These are phyloP conservation scores for Kazachstania africana DNA, from an alignment of 805 yeast species.

Conservation along the genomic window DNA sequence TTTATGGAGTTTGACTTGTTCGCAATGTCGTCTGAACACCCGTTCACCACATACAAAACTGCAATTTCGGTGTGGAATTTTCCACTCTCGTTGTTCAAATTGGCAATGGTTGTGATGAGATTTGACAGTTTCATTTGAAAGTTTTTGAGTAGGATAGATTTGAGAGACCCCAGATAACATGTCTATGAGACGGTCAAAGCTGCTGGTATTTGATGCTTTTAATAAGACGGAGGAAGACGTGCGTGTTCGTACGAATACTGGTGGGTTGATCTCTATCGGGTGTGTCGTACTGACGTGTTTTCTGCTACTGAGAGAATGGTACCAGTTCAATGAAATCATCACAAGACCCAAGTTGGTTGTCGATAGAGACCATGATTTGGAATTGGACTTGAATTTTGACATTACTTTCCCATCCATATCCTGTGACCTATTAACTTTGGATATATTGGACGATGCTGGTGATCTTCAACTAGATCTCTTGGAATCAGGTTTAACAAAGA, in stretches of 20 bases:
- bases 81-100: too few relatives aligned
- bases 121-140: too few relatives aligned
- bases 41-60: too few relatives aligned
- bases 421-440: constrained; percentile 71
- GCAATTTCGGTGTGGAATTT: too few relatives aligned
- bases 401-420: constrained; percentile 77
- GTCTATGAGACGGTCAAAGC: constrained; percentile 7
- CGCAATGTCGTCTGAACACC: too few relatives aligned
- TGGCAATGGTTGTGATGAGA: too few relatives aligned
- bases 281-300: constrained; percentile 51
- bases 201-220: constrained; percentile 70
- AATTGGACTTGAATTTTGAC: constrained; percentile 70
- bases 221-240: constrained; percentile 93
- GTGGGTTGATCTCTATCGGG: constrained; percentile 75
- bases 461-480: constrained; percentile 67
- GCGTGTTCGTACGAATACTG: constrained; percentile 73
- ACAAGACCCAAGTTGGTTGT: constrained; percentile 79
- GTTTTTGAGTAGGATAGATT: too few relatives aligned
- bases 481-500: constrained; percentile 59
- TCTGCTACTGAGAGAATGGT: constrained; percentile 64
- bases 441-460: constrained; percentile 82
- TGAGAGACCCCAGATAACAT: too few relatives aligned
- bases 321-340: constrained; percentile 54
- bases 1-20: too few relatives aligned
- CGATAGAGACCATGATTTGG: constrained; percentile 66